Evolutionary conservation across 2,329 filamentous ascomycete genomes (phyloP).

Genomic region (Elsinoe fawcettii): DNA sequence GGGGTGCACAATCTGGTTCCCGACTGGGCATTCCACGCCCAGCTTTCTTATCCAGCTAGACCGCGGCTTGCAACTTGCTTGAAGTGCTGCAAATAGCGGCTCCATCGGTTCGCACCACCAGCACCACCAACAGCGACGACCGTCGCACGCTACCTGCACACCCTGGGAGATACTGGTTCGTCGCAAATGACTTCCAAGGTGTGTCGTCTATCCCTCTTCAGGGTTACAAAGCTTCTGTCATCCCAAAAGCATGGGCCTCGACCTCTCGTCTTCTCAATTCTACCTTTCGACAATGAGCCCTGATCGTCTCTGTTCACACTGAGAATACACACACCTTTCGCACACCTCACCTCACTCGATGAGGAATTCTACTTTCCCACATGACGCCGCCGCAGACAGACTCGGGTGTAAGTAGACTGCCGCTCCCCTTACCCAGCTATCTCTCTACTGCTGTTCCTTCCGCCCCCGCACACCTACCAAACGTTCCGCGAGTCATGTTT

Average conservation of each 20-base stretch:
- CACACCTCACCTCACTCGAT: neutral
- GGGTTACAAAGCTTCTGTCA: conserved; percentile 14
- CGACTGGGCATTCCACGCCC: conserved; percentile 6
- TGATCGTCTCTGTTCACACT: neutral
- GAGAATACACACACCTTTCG: neutral
- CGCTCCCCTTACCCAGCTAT: conserved; percentile 8
- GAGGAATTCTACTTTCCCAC: neutral
- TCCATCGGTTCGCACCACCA: conserved; percentile 3
- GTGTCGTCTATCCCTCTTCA: conserved; percentile 4
- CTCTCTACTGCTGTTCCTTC: neutral
- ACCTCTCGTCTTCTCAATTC: neutral
- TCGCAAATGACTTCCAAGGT: neutral
- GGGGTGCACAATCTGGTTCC: neutral
- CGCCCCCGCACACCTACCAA: neutral
- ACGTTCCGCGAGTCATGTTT: conserved; percentile 1
- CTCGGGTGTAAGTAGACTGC: neutral
- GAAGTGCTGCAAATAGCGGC: neutral
- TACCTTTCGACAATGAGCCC: neutral
- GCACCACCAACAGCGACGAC: conserved; percentile 9
- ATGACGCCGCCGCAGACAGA: conserved; percentile 14
- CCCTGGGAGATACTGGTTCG: neutral
- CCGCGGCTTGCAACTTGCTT: conserved; percentile 14
- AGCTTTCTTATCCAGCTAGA: conserved; percentile 6
- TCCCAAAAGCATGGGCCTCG: conserved; percentile 6
- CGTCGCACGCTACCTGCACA: neutral